Evolutionary conservation across 2,329 filamentous ascomycete species (phyloP).

Genomic region (Fusarium concolor): DNA sequence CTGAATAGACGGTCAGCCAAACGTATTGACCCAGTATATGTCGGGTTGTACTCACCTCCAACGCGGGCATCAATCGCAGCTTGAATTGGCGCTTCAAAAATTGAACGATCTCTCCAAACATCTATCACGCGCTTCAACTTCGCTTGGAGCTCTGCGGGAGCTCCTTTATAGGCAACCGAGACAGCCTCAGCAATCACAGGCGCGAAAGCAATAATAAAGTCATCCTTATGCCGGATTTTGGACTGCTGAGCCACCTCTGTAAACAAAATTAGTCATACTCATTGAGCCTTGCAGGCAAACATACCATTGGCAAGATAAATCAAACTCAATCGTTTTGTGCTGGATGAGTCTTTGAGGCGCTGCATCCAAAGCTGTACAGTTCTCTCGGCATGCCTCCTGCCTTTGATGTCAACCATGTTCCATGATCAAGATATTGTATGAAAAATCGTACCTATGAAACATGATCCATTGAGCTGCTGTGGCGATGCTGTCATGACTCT

Average conservation of each 20-base stretch:
- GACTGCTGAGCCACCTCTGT: conserved; percentile 96
- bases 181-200: conserved; percentile 94
- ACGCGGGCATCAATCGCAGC: conserved; percentile 82
- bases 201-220: conserved; percentile 92
- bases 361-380: conserved; percentile 94
- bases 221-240: conserved; percentile 89
- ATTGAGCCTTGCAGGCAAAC: conserved; percentile 38
- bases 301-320: conserved; percentile 95
- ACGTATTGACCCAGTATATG: background rate
- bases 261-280: background rate
- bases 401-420: conserved; percentile 6
- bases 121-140: conserved; percentile 92
- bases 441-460: conserved; percentile 84
- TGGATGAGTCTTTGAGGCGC: conserved; percentile 86
- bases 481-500: conserved; percentile 96
- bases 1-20: conserved; percentile 53
- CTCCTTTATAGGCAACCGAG: conserved; percentile 88
- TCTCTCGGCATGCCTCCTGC: conserved; percentile 88
- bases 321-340: conserved; percentile 87
- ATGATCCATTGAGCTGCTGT: conserved; percentile 99
- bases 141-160: conserved; percentile 84
- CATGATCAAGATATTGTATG: background rate
- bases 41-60: conserved; percentile 66
- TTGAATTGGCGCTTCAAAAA: conserved; percentile 86
- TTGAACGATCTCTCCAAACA: conserved; percentile 88